Evolutionary conservation across 2,329 filamentous ascomycete species (phyloP).

Genomic region (Phyllosticta citribraziliensis): DNA sequence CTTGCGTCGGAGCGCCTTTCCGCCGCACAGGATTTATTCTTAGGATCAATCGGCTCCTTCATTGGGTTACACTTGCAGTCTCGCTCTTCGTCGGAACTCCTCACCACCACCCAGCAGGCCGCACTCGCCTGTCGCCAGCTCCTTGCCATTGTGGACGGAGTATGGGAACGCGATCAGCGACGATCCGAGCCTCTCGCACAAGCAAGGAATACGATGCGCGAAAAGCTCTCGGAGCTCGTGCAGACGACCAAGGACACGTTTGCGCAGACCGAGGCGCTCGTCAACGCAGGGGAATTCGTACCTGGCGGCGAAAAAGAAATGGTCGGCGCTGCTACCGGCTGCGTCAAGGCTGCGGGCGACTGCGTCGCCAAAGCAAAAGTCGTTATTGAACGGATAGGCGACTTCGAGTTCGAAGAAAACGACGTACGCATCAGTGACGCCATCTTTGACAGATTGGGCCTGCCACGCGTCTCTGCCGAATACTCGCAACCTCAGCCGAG

Average conservation of each 20-base stretch:
- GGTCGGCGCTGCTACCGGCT: slow-evolving; percentile 70
- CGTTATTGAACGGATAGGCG: slow-evolving; percentile 79
- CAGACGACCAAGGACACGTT: slow-evolving; percentile 73
- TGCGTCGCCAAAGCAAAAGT: slow-evolving; percentile 79
- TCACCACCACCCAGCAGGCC: slow-evolving; percentile 72
- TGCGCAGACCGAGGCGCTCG: slow-evolving; percentile 54
- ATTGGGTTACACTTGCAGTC: slow-evolving; percentile 90
- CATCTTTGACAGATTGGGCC: slow-evolving; percentile 24
- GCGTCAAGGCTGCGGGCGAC: slow-evolving; percentile 82
- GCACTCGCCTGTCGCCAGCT: slow-evolving; percentile 72
- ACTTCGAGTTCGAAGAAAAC: slow-evolving; percentile 66
- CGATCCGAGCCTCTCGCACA: slow-evolving; percentile 57
- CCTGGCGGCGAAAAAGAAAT: slow-evolving; percentile 69
- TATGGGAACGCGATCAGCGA: slow-evolving; percentile 67
- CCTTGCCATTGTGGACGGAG: slow-evolving; percentile 67
- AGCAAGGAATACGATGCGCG: slow-evolving; percentile 67
- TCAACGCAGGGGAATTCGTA: slow-evolving; percentile 67
- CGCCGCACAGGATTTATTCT: slow-evolving; percentile 72
- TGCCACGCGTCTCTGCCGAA: slow-evolving; percentile 16
- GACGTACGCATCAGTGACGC: slow-evolving; percentile 34
- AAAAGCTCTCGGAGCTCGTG: slow-evolving; percentile 70
- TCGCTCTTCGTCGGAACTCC: slow-evolving; percentile 76
- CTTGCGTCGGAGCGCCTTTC: slow-evolving; percentile 77
- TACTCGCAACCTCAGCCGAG: slow-evolving; percentile 24
- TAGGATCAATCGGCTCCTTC: slow-evolving; percentile 86